phyloP scores from a whole-genome alignment of 805 yeast species.

The Sugiyamaella floridensis region DNA sequence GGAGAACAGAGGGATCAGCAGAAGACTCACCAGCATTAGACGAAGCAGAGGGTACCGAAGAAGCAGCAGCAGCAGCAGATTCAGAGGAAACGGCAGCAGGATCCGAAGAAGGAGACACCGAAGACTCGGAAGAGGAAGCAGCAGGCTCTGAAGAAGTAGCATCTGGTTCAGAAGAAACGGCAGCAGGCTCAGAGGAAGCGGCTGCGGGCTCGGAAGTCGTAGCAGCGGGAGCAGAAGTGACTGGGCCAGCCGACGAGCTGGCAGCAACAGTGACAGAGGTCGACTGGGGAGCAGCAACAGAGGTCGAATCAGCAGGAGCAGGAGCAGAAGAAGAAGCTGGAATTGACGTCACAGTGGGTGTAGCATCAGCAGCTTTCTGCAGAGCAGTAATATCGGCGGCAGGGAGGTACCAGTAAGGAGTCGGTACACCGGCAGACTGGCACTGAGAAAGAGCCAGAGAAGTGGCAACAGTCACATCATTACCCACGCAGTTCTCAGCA shows the following conservation, averaged over 20 bases:
- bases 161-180: conserved; percentile 18
- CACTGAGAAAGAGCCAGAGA: conserved; percentile 39
- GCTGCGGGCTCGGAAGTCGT: conserved; percentile 9
- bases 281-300: conserved; percentile 16
- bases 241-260: conserved; percentile 12
- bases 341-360: conserved; percentile 8
- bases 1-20: neutral
- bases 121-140: conserved; percentile 10
- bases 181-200: conserved; percentile 12
- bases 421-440: conserved; percentile 34
- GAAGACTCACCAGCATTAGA: conserved; percentile 2
- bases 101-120: conserved; percentile 13
- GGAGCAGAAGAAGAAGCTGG: conserved; percentile 3
- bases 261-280: conserved; percentile 14
- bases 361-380: conserved; percentile 17
- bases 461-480: conserved; percentile 36
- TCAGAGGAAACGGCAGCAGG: conserved; percentile 6
- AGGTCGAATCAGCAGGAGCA: conserved; percentile 6
- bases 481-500: conserved; percentile 34
- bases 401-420: conserved; percentile 12
- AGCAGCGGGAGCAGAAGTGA: conserved; percentile 3
- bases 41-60: neutral
- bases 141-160: conserved; percentile 14
- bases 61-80: conserved; percentile 5
- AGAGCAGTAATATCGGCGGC: conserved; percentile 9